A percentile compares a stretch with the other conserved stretches of the same genome.
These are phyloP conservation scores for Trichaptum fuscoviolaceum DNA, from an alignment of 768 basidiomycete species.

Conservation along the genomic window DNA sequence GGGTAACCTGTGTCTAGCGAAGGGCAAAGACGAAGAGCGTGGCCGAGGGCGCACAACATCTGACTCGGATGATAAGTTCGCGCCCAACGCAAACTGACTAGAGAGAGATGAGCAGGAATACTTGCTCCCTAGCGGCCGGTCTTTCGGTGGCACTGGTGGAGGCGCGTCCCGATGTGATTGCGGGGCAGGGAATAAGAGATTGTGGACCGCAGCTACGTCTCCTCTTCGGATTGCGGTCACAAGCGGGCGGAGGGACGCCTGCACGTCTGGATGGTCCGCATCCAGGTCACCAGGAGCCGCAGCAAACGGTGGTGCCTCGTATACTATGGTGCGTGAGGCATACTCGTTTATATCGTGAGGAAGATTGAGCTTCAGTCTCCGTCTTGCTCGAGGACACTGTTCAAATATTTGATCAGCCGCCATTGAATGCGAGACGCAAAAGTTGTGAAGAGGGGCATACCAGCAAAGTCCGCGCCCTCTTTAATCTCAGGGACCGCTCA, in stretches of 20 bases:
- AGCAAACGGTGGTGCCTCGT: neutral
- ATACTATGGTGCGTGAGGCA: neutral
- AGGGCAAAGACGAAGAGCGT: constrained; percentile 5
- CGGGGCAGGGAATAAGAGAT: neutral
- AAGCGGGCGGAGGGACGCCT: neutral
- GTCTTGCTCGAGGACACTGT: neutral
- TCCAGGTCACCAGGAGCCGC: neutral
- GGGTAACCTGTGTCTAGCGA: neutral
- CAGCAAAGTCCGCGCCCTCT: constrained; percentile 54
- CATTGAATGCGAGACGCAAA: constrained; percentile 1
- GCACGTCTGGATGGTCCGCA: neutral
- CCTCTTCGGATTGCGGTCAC: neutral
- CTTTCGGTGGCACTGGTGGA: neutral
- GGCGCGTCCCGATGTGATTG: neutral
- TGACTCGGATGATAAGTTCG: neutral
- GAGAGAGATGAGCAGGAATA: neutral
- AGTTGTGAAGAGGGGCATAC: constrained; percentile 32
- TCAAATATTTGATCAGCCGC: neutral
- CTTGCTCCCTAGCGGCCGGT: neutral
- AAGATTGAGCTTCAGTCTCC: neutral
- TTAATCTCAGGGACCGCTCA: constrained; percentile 57
- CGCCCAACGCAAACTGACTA: neutral
- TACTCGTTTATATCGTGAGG: neutral
- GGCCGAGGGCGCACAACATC: constrained; percentile 1
- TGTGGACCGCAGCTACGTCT: neutral